Base-by-base conservation (phyloP, 106 monocot species). In the Allium sativum region DNA sequence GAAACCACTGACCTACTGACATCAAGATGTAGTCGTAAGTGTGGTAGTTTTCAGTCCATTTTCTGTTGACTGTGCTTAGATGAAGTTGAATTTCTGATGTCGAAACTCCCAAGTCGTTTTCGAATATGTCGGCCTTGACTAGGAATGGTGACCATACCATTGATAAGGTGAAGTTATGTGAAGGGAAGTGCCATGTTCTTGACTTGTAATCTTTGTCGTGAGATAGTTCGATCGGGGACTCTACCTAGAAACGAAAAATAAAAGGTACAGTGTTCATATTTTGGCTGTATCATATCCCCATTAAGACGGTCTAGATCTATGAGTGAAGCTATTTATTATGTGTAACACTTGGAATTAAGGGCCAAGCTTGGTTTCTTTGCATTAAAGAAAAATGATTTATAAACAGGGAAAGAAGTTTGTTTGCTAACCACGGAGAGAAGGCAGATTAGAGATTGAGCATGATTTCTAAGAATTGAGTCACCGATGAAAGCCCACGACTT, bases 401-500 rank as follows among this genome's bases (percentile, higher is more conserved):
- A 31, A 31, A 31, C 31, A 31, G 0, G 31, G 5, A 31, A 31
- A 3, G 31, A 31, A 31, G 5, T 31, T 31, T 17, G n/a, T 55
- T 50, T 3, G 18, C 21, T 31, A n/a, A 88, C 88, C 88, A 78
- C 70, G 12, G 84, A 78, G 21, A 89, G 76, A 73, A 84, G 78
- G 53, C 89, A 89, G 59, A 89, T 19, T 58, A 84, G 58, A 44
- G 89, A 89, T 54, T 81, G 84, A 8, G 65, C 62, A 68, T 89
- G 89, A 54, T 89, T 84, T n/a, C 89, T 77, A 42, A 81, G 78
- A 71, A 89, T 84, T 14, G 89, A 89, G 59, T 89, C 89, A 21
- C 89, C 89, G 52, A 89, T 73, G 0, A 89, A 53, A 10, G 84
- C 89, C 84, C 78, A 84, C 40, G 76, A 45, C 62, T 81, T 89